Base-by-base conservation (phyloP, 768 basidiomycete genomes). In the Collybiopsis luxurians region DNA sequence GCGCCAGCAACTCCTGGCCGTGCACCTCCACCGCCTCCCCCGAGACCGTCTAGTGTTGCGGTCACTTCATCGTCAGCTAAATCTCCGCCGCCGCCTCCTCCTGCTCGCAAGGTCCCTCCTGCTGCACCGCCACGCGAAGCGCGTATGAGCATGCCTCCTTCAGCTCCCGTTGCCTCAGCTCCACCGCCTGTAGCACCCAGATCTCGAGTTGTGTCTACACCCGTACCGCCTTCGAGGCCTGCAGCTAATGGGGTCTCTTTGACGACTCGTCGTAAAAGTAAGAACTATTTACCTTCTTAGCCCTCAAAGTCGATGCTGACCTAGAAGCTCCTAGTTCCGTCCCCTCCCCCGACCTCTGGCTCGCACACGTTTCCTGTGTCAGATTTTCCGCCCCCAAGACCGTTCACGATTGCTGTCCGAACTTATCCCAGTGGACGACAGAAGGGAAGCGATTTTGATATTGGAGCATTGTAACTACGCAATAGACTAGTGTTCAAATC, bases 361-460 rank as follows among this genome's bases (percentile, higher is more conserved):
- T 68, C 77, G 23, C 87, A 90, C 64, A 85, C 77, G 15, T 94
- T 92, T 66, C 90, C 89, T 6, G 80, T 85, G n/a, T 72, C 75
- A 13, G 89, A 86, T 50, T 92, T 93, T 66, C 92, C 92, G 1
- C 84, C 85, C 13, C 92, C 92, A 3, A 82, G 90, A 39, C 75
- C 76, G 26, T 93, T 92, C 68, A 67, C 67, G 34, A 64, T 69
- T 4, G 73, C 67, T 30, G 62, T 67, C 27, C 87, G 79, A 65
- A 73, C 75, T 40, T 95, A 95, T 66, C 72, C 69, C 12, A 85
- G 84, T 65, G 87, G 89, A 28, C 83, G 85, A 52, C 72, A 75
- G 63, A 77, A 76, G 56, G 92, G 92, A n/a, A 85, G 87, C 63
- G 78, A 82, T 55, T 92, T 92, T 73, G 82, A 90, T 70, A 56